Conservation (phyloP, 2,329 filamentous ascomycete genomes). For the Coleophoma cylindrospora region DNA sequence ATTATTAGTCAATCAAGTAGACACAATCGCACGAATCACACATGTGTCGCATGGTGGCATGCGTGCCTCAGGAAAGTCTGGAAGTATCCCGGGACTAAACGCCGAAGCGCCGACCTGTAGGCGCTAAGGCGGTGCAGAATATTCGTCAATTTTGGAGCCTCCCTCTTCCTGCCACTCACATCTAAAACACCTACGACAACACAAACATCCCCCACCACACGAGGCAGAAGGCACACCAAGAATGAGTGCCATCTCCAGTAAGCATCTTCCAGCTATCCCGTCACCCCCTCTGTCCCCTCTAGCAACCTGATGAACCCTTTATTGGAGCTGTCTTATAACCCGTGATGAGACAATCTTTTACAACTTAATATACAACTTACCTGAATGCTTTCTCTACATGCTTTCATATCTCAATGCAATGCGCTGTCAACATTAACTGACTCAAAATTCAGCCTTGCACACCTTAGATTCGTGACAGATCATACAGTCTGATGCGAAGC, state of each 20-base stretch:
- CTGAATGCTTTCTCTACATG: conserved; percentile 8
- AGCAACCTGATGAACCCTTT: conserved; percentile 16
- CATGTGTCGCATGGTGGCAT: too few relatives aligned
- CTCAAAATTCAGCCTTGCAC: background rate
- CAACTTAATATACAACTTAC: conserved; percentile 14
- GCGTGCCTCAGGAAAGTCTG: too few relatives aligned
- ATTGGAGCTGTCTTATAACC: conserved; percentile 19
- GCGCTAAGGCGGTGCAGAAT: too few relatives aligned
- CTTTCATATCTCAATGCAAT: too few relatives aligned
- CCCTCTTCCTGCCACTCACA: too few relatives aligned
- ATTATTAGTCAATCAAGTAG: too few relatives aligned
- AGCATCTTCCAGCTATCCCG: background rate
- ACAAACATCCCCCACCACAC: background rate
- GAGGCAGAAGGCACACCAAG: background rate
- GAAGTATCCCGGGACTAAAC: too few relatives aligned
- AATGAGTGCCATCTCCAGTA: conserved; percentile 1
- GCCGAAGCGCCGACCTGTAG: too few relatives aligned
- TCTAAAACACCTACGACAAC: background rate
- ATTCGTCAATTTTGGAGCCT: too few relatives aligned
- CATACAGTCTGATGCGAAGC: too few relatives aligned
- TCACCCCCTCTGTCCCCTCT: background rate
- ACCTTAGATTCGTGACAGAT: background rate
- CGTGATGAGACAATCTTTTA: conserved; percentile 17
- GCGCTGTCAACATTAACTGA: background rate
- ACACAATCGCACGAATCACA: too few relatives aligned